Conservation (phyloP, 2,329 filamentous ascomycete genomes). For the Apiospora aurea region DNA sequence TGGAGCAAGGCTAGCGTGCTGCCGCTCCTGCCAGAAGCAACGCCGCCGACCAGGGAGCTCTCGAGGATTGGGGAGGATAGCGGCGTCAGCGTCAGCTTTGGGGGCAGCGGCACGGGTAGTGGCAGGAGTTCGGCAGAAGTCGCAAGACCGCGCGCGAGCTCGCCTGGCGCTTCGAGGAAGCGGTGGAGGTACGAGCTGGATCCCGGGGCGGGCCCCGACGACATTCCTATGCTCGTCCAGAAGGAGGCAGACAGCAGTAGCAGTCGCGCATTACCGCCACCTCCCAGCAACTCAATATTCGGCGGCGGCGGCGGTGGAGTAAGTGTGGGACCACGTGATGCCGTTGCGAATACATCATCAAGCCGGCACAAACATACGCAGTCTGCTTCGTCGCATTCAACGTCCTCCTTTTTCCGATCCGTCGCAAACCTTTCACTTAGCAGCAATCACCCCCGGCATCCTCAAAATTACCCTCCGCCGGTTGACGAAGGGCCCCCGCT, state of each 20-base stretch:
- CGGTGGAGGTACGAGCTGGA: constrained; percentile 92
- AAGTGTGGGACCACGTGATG: not conserved
- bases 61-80: constrained; percentile 60
- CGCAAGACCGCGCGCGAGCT: constrained; percentile 45
- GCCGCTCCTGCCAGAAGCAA: constrained; percentile 40
- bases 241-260: constrained; percentile 60
- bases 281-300: constrained; percentile 60
- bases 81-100: constrained; percentile 44
- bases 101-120: constrained; percentile 43
- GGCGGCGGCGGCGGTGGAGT: constrained; percentile 55
- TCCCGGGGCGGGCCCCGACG: constrained; percentile 72
- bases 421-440: constrained; percentile 77
- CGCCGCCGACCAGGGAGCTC: constrained; percentile 51
- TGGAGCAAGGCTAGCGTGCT: constrained; percentile 65
- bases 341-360: constrained; percentile 62
- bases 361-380: constrained; percentile 63
- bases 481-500: constrained; percentile 46
- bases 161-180: constrained; percentile 54
- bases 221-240: constrained; percentile 88
- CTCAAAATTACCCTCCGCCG: constrained; percentile 31
- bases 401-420: constrained; percentile 78
- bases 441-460: constrained; percentile 48
- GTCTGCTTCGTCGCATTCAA: constrained; percentile 49
- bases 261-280: constrained; percentile 30
- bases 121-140: constrained; percentile 40